Evolutionary conservation across 1,284 basidiomycete species (phyloP), one percentile per base, ranked within the genome.

Genomic region (Phlebopus sp.): DNA sequence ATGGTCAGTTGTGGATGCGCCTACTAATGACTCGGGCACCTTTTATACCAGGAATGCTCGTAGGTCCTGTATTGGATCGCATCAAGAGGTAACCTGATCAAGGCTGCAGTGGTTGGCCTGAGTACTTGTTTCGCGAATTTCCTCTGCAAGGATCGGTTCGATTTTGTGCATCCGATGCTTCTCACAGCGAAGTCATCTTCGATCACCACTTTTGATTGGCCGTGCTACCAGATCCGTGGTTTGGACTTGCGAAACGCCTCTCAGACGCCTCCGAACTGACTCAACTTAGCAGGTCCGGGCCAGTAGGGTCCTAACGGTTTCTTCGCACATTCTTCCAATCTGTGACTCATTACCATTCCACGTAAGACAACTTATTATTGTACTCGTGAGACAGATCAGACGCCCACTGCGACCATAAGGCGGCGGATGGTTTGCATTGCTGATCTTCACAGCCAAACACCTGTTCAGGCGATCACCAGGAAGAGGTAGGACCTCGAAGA

Each of bases 51-150:
- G 21, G 21, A 66, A 57, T 34, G 58, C 8, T 17, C 44, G 64
- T 63, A 67, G 55, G 60, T 62, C 44, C 37, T 46, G 21, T 50
- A 47, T 51, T 55, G 40, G 43, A 60, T 66, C 60, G 55, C 53
- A 66, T 68, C 62, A 66, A 53, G 31, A 62, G 55, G 62, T 52
- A 67, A 68, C 63, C 62, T 55, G 69, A 62, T 64, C 63, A 67
- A 44, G 65, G 46, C 52, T 60, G 58, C 50, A 55, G 53, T 64
- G 63, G 67, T 54, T 66, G 65, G 53, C 35, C 27, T 50, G 18
- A 47, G 47, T 48, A 37, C 56, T 54, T 37, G 52, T 59, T 57
- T 44, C 51, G 44, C 51, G 52, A 50, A 51, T 54, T 58, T 50
- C 47, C 27, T 46, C 46, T 53, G 53, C 47, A 37, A 49, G 60